Conservation (phyloP, 2,329 filamentous ascomycete genomes). For the Cladosporium sp. region DNA sequence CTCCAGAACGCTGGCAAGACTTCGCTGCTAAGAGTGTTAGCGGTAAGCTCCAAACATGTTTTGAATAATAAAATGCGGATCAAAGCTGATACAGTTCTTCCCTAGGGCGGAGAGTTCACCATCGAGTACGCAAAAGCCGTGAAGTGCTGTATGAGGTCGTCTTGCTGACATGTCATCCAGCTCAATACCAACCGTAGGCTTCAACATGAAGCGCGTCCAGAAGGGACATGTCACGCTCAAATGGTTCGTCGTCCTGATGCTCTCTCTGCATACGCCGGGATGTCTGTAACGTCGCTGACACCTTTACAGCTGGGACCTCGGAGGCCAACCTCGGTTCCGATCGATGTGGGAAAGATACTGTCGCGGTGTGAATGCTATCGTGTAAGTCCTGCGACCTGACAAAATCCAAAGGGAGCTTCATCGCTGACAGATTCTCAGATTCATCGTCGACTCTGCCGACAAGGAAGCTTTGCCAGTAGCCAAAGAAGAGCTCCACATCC, state of each 20-base stretch:
- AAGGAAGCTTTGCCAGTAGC: slow-evolving; percentile 76
- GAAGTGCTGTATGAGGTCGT: too few species aligned
- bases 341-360: slow-evolving; percentile 99
- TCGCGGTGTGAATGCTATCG: slow-evolving; percentile 93
- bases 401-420: neutral
- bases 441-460: slow-evolving; percentile 97
- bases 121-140: slow-evolving; percentile 71
- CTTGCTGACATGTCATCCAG: slow-evolving; percentile 55
- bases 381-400: slow-evolving; percentile 54
- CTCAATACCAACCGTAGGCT: slow-evolving; percentile 96
- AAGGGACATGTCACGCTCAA: slow-evolving; percentile 98
- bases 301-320: slow-evolving; percentile 78
- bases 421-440: slow-evolving; percentile 49
- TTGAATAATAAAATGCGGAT: neutral
- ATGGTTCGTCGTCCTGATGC: slow-evolving; percentile 56
- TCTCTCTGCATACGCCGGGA: neutral
- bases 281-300: slow-evolving; percentile 28
- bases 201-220: slow-evolving; percentile 98
- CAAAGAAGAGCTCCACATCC: slow-evolving; percentile 85
- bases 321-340: slow-evolving; percentile 93
- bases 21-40: slow-evolving; percentile 86
- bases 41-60: slow-evolving; percentile 65
- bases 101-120: slow-evolving; percentile 94
- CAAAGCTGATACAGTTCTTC: slow-evolving; percentile 21
- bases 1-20: slow-evolving; percentile 98